phyloP scores from a whole-genome alignment of 1,139 yeast species.

The Pichia sp. region DNA sequence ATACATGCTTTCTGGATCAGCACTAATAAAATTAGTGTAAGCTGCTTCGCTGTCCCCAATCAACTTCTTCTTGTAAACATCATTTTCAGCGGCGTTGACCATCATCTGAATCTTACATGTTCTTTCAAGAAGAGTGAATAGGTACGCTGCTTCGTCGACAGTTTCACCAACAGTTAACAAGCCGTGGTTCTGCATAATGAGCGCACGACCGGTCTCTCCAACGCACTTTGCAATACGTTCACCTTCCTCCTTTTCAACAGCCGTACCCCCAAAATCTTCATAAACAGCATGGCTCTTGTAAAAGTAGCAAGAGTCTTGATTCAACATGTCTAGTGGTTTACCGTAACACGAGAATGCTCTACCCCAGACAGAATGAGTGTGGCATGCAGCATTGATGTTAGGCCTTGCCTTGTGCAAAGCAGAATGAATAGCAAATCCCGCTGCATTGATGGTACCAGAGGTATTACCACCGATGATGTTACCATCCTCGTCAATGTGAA shows the following conservation, averaged over 20 bases:
- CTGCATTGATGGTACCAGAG: constrained; percentile 54
- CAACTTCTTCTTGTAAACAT: constrained; percentile 23
- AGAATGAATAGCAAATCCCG: constrained; percentile 72
- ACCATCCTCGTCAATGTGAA: constrained; percentile 53
- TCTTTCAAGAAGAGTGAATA: constrained; percentile 58
- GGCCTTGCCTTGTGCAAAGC: constrained; percentile 69
- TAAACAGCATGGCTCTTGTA: constrained; percentile 60
- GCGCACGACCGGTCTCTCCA: constrained; percentile 51
- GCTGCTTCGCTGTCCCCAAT: constrained; percentile 58
- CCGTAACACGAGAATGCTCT: constrained; percentile 69
- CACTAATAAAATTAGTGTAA: constrained; percentile 49
- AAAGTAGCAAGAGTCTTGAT: constrained; percentile 66
- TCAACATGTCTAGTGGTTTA: constrained; percentile 61
- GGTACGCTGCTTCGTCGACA: constrained; percentile 72
- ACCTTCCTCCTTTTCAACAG: constrained; percentile 31
- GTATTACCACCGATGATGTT: constrained; percentile 11
- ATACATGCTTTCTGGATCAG: constrained; percentile 57
- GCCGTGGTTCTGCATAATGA: constrained; percentile 70
- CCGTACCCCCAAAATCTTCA: constrained; percentile 73
- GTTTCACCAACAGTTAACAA: constrained; percentile 65
- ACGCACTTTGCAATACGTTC: constrained; percentile 52
- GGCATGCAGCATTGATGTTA: constrained; percentile 76
- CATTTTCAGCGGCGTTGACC: constrained; percentile 42
- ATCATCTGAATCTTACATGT: constrained; percentile 59
- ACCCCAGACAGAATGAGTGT: constrained; percentile 65